phyloP scores from a whole-genome alignment of 1,284 basidiomycete genomes.

The Singerocomus inundabilis region DNA sequence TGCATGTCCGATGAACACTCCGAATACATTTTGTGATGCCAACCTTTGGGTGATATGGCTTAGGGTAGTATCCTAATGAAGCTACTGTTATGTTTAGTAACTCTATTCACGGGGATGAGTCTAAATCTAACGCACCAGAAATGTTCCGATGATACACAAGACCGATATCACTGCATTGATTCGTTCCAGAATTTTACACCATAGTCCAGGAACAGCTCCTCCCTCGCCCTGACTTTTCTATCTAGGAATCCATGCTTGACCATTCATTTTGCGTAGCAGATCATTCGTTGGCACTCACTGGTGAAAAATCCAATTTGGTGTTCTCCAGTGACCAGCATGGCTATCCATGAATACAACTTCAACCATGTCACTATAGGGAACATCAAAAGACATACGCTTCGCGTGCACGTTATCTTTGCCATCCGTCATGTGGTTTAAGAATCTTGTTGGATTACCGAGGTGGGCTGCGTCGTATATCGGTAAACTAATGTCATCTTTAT shows the following conservation, averaged over 20 bases:
- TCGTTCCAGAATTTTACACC: slow-evolving; percentile 37
- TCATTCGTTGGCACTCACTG: slow-evolving; percentile 33
- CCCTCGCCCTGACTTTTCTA: slow-evolving; percentile 33
- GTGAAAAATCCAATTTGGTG: slow-evolving; percentile 49
- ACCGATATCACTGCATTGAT: neutral
- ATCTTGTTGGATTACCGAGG: slow-evolving; percentile 54
- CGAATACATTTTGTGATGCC: too few relatives aligned
- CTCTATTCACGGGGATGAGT: neutral
- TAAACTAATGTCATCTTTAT: slow-evolving; percentile 15
- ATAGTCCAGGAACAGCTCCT: slow-evolving; percentile 49
- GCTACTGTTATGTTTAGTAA: neutral
- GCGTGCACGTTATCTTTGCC: slow-evolving; percentile 42
- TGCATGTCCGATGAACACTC: slow-evolving; percentile 28
- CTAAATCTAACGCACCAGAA: neutral
- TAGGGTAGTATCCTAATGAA: neutral
- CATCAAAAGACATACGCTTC: slow-evolving; percentile 32
- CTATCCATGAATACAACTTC: slow-evolving; percentile 22
- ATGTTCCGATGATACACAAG: too few relatives aligned
- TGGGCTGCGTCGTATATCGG: slow-evolving; percentile 44
- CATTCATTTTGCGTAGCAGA: too few relatives aligned
- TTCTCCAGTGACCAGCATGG: slow-evolving; percentile 46
- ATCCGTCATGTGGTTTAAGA: slow-evolving; percentile 46
- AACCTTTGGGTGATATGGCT: neutral
- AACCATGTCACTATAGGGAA: neutral
- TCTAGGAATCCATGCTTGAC: slow-evolving; percentile 21